Percentiles rank a stretch among this genome's conserved stretches.
Evolutionary conservation across 2,329 filamentous ascomycete genomes (phyloP).

Genomic region (Fusarium hostae): DNA sequence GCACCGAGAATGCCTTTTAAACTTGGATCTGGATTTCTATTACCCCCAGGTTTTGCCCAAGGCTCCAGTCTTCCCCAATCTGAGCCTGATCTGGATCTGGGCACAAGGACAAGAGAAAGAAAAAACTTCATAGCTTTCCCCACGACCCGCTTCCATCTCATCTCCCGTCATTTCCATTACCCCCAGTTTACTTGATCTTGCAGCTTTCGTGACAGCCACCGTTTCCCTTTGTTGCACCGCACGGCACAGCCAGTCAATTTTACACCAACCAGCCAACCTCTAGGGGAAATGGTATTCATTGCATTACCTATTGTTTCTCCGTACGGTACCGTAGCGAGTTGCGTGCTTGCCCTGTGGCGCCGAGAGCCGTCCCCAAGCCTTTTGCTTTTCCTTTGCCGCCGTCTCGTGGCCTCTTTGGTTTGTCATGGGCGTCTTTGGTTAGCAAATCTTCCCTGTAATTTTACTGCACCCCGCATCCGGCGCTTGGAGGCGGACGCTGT

Average conservation of each 20-base stretch:
- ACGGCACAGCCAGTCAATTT: conserved; percentile 23
- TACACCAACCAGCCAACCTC: conserved; percentile 30
- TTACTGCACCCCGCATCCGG: conserved; percentile 45
- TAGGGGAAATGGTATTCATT: conserved; percentile 35
- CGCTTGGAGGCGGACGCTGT: conserved; percentile 36
- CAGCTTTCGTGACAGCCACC: conserved; percentile 46
- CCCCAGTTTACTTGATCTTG: conserved; percentile 54
- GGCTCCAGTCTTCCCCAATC: conserved; percentile 37
- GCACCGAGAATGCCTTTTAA: conserved; percentile 35
- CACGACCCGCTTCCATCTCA: conserved; percentile 27
- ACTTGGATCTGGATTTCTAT: conserved; percentile 47
- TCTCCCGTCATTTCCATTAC: conserved; percentile 44
- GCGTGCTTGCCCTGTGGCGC: conserved; percentile 31
- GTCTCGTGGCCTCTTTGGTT: conserved; percentile 44
- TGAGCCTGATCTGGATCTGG: conserved; percentile 18
- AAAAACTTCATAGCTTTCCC: conserved; percentile 35
- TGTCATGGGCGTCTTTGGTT: conserved; percentile 43
- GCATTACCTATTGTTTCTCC: background rate
- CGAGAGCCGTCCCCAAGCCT: conserved; percentile 22
- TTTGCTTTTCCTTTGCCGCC: conserved; percentile 18
- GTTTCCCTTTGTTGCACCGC: conserved; percentile 32
- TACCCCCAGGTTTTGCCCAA: conserved; percentile 50
- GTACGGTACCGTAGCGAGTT: conserved; percentile 15
- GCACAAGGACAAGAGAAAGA: conserved; percentile 19
- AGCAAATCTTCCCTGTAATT: conserved; percentile 40